phyloP scores from a whole-genome alignment of 1,284 basidiomycete genomes.

The Leucoagaricus sp. region DNA sequence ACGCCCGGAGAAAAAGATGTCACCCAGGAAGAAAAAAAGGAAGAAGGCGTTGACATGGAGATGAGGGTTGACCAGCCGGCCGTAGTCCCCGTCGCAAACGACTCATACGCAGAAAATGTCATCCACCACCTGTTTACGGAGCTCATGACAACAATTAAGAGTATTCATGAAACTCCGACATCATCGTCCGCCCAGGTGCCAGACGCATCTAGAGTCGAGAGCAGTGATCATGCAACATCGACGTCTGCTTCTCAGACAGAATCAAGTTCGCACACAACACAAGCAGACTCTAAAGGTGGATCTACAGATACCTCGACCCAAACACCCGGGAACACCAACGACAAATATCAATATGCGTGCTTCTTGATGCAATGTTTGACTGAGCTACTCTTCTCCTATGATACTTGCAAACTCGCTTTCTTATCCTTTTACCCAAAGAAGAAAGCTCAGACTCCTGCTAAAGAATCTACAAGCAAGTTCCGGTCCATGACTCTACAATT shows the following conservation, averaged over 20 bases:
- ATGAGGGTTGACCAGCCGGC: slow-evolving; percentile 31
- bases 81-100: slow-evolving; percentile 26
- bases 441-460: slow-evolving; percentile 58
- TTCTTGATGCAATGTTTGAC: slow-evolving; percentile 93
- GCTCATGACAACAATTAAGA: slow-evolving; percentile 63
- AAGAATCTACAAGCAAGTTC: slow-evolving; percentile 57
- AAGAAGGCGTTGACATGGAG: slow-evolving; percentile 57
- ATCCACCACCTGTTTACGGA: slow-evolving; percentile 77
- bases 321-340: slow-evolving; percentile 28
- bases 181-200: slow-evolving; percentile 1
- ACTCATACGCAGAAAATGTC: slow-evolving; percentile 62
- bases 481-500: slow-evolving; percentile 73
- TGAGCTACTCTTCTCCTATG: slow-evolving; percentile 93
- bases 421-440: slow-evolving; percentile 79
- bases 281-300: no score
- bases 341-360: slow-evolving; percentile 68
- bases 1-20: not conserved
- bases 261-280: no score
- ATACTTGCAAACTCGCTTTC: slow-evolving; percentile 88
- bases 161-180: slow-evolving; percentile 30
- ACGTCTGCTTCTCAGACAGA: no score
- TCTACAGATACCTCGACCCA: no score
- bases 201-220: no score
- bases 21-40: slow-evolving; percentile 6
- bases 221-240: no score